A percentile compares a stretch with the other conserved stretches of the same genome.
phyloP scores from a whole-genome alignment of 805 yeast genomes.

The Saccharomycopsis sp. region DNA sequence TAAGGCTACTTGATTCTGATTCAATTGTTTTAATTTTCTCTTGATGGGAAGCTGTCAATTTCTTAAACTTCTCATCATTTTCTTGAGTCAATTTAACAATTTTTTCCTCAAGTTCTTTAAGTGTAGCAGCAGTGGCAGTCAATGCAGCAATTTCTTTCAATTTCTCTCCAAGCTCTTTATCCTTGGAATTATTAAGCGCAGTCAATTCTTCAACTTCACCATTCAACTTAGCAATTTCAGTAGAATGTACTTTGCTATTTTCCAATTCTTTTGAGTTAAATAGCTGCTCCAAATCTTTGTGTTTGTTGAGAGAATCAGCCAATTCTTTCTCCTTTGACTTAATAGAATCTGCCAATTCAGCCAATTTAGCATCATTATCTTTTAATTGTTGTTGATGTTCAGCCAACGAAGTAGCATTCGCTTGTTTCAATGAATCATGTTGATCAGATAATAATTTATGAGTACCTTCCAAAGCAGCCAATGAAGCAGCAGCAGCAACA shows the following conservation, averaged over 20 bases:
- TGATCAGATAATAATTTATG: conserved; percentile 23
- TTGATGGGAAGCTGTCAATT: conserved; percentile 1
- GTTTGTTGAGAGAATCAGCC: neutral
- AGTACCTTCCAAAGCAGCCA: conserved; percentile 21
- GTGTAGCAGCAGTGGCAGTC: neutral
- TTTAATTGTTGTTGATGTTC: neutral
- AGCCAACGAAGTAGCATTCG: conserved; percentile 1
- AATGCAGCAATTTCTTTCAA: neutral
- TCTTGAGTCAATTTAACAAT: neutral
- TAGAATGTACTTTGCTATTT: neutral
- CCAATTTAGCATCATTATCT: neutral
- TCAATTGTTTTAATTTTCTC: neutral
- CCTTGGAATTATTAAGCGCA: neutral
- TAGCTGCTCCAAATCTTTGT: neutral
- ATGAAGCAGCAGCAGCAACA: conserved; percentile 9
- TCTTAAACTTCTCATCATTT: conserved; percentile 2
- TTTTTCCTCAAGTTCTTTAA: neutral
- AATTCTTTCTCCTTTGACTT: neutral
- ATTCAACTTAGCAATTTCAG: conserved; percentile 1
- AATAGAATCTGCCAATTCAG: neutral
- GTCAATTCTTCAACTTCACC: neutral
- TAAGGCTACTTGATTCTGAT: no score
- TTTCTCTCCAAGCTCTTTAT: neutral
- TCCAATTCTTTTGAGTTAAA: neutral
- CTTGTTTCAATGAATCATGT: conserved; percentile 7